These are phyloP conservation scores for Arthrobotrys conoides DNA, from an alignment of 2,329 filamentous ascomycete genomes.

Conservation along the genomic window DNA sequence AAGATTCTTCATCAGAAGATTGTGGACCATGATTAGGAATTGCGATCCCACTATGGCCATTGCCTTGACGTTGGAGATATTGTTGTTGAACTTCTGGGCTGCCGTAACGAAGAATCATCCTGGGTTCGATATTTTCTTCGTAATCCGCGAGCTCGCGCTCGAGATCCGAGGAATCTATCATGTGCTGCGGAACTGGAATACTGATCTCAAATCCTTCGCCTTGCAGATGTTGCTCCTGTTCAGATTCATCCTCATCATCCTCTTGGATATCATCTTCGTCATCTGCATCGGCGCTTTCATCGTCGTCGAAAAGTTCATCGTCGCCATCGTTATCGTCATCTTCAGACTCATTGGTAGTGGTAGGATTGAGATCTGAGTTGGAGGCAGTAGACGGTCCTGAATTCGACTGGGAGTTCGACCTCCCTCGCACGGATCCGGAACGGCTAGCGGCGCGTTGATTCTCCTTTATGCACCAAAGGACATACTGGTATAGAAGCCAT, in stretches of 20 bases:
- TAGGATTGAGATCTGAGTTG: neutral
- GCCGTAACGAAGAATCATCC: conserved; percentile 17
- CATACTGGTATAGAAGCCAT: conserved; percentile 40
- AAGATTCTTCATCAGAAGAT: neutral
- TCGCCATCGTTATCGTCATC: neutral
- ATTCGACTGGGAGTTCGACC: conserved; percentile 1
- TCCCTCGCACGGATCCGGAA: neutral
- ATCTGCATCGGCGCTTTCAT: neutral
- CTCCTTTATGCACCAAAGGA: conserved; percentile 32
- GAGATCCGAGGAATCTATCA: conserved; percentile 40
- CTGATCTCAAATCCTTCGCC: conserved; percentile 12
- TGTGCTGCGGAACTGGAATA: neutral
- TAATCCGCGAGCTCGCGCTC: conserved; percentile 28
- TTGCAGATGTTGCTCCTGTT: neutral
- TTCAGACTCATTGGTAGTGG: neutral
- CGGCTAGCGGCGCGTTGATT: conserved; percentile 12
- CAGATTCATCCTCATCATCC: neutral
- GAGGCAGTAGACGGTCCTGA: neutral
- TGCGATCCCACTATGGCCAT: neutral
- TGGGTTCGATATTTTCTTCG: conserved; percentile 12
- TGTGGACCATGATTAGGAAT: neutral
- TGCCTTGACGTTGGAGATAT: conserved; percentile 3
- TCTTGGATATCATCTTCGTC: neutral
- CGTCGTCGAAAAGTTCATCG: neutral
- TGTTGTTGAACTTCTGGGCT: neutral